Evolutionary conservation across 257 asterid genomes (phyloP).

Genomic region (Ilex aquifolium): DNA sequence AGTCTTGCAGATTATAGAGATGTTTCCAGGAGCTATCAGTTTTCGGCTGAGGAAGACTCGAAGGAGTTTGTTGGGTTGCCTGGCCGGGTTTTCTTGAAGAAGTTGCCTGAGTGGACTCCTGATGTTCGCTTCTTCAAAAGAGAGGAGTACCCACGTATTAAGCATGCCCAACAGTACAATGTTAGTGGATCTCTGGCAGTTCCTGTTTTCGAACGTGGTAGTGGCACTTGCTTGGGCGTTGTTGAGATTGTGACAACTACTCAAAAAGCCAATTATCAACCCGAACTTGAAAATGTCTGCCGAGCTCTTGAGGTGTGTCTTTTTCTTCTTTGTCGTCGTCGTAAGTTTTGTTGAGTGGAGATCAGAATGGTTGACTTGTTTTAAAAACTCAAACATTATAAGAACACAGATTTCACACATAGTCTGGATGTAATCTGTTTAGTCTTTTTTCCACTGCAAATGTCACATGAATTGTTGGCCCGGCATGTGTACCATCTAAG

Average conservation of each 20-base stretch:
- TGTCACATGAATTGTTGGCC: neutral
- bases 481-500: no score
- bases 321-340: conserved; percentile 4
- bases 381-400: no score
- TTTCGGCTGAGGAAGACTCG: conserved; percentile 55
- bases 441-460: neutral
- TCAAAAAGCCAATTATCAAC: conserved; percentile 45
- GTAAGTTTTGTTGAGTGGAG: neutral
- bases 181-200: conserved; percentile 72
- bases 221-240: conserved; percentile 73
- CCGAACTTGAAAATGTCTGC: conserved; percentile 57
- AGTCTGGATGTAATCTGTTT: neutral
- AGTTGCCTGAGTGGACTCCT: conserved; percentile 77
- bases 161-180: conserved; percentile 40
- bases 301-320: conserved; percentile 61
- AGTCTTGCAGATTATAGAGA: conserved; percentile 55
- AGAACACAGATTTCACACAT: neutral
- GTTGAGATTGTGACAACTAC: conserved; percentile 65
- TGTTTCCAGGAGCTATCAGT: conserved; percentile 41
- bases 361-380: no score
- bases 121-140: conserved; percentile 60
- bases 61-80: conserved; percentile 54
- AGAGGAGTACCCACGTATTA: conserved; percentile 65
- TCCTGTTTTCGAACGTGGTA: conserved; percentile 62
- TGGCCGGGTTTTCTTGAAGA: conserved; percentile 69